Base-by-base conservation (phyloP, 2,329 filamentous ascomycete species). In the Phialophora expanda region DNA sequence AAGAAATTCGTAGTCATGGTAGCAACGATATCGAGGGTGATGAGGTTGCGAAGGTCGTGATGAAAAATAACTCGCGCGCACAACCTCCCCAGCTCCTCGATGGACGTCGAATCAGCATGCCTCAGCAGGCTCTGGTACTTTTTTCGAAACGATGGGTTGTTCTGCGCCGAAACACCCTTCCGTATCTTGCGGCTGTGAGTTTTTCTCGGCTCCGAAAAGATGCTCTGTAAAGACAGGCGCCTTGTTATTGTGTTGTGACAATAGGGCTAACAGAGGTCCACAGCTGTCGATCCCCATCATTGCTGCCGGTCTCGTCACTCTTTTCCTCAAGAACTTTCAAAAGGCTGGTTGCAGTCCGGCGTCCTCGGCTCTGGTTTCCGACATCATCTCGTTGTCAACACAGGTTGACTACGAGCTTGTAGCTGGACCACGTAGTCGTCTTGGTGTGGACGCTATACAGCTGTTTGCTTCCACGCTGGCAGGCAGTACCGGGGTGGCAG, bases 111-210 rank as follows among this genome's bases (percentile, higher is more conserved):
- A 89, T 94, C 38, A 85, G 89, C 3, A 90, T 91, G 75, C 76
- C 86, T 53, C 84, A 83, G 69, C 93, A 97, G 79, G 86, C 87
- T 0, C 80, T 83, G 74, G 89, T 96, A 1, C 80, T 97, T 6
- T 92, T 96, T 75, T 80, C 83, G 61, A 97, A 97, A 77, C 86
- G 93, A 32, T 80, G 87, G 65, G 92, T 87, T 0, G 89, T 97
- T 41, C 82, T 96, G 59, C 89, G 89, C 72, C 84, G 89, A 41
- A 96, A 94, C 74, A 90, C 88, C 77, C 82, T 94, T 54, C 90
- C 92, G 0, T 93, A 93, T 64, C 74, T 89, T 7, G 87, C 88
- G 2, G 92, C 92, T 0, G 83, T 44, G 8, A 44, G 38, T 44
- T 44, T 5, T 44, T 44, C 17, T 20, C 38, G 14, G 7, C 14